A percentile compares a stretch with the other conserved stretches of the same genome.
These are phyloP conservation scores for Hypholoma fasciculare DNA, from an alignment of 768 basidiomycete species.

Conservation along the genomic window DNA sequence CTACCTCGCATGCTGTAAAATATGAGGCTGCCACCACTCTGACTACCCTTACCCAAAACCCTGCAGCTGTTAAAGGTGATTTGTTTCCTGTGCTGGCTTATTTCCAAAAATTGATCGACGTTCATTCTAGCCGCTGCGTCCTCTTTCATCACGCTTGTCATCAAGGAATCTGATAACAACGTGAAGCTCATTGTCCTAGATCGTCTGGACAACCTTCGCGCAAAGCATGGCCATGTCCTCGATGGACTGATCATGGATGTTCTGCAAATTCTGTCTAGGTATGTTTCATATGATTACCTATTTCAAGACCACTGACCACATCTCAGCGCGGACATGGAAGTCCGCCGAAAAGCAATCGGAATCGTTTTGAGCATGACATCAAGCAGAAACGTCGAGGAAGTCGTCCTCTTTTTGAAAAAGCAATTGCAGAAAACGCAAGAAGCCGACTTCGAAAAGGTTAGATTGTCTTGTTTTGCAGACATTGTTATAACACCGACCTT, in stretches of 20 bases:
- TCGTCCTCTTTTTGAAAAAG: conserved; percentile 95
- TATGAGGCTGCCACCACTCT: conserved; percentile 97
- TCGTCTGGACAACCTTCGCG: conserved; percentile 78
- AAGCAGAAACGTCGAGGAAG: conserved; percentile 94
- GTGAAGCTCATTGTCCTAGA: conserved; percentile 97
- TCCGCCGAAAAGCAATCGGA: conserved; percentile 86
- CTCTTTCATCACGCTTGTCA: conserved; percentile 83
- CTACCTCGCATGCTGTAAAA: conserved; percentile 90
- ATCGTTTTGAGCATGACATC: conserved; percentile 93
- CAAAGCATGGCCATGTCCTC: conserved; percentile 85
- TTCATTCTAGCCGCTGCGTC: conserved; percentile 74
- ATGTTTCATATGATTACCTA: background rate
- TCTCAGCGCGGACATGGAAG: conserved; percentile 90
- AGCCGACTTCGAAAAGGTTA: conserved; percentile 88
- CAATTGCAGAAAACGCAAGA: conserved; percentile 94
- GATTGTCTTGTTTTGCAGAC: background rate
- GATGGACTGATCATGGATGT: conserved; percentile 96
- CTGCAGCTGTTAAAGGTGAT: conserved; percentile 92
- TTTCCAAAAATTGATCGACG: background rate
- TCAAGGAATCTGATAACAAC: conserved; percentile 98
- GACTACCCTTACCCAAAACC: conserved; percentile 92
- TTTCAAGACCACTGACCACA: background rate
- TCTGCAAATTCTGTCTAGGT: conserved; percentile 87
- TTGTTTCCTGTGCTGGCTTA: background rate
- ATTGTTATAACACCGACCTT: background rate